Base-by-base conservation (phyloP, 371 early-diverging fungal species). In the Parasitella parasitica region DNA sequence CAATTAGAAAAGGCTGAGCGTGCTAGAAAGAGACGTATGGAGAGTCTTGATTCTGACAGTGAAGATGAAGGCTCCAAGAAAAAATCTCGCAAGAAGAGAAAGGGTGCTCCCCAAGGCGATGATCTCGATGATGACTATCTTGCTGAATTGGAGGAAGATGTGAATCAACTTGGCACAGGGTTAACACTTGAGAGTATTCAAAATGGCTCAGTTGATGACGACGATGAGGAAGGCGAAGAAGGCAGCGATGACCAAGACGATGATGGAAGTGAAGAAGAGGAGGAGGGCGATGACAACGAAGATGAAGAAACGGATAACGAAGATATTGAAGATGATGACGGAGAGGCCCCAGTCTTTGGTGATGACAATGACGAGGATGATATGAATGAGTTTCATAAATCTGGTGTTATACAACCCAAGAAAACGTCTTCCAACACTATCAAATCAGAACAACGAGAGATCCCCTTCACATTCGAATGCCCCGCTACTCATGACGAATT, bases 21-120 rank as follows among this genome's bases (percentile, higher is more conserved):
- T 32, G 88, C 93, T 36, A 84, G 97, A 18, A 79, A 87, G 74
- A 83, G 91, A 48, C 91, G 97, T 60, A 95, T 97, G 97, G 82
- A 90, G 60, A 95, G 95, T 7, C 69, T 90, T 52, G 77, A 85
- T 18, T 86, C 87, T 3, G 91, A 85, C 16, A 81, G 84, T 26
- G 89, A 90, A 54, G 75, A 78, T n/a, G 88, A 87, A n/a, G 81
- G 70, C 18, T 61, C 64, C 9, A 78, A 79, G 6, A 78, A 73
- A 16, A 76, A 67, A 56, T 66, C 59, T 32, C 55, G 66, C 20
- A 77, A 80, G 67, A 77, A 78, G 56, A 72, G 72, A 62, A 76
- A 72, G 57, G 61, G 64, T 43, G 73, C 57, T 9, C 86, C 94
- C 11, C 88, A 89, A 53, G 95, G 84, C 0, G 97, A 95, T 68